phyloP scores from a whole-genome alignment of 2,329 filamentous ascomycete species.

The Trichoderma sp. region DNA sequence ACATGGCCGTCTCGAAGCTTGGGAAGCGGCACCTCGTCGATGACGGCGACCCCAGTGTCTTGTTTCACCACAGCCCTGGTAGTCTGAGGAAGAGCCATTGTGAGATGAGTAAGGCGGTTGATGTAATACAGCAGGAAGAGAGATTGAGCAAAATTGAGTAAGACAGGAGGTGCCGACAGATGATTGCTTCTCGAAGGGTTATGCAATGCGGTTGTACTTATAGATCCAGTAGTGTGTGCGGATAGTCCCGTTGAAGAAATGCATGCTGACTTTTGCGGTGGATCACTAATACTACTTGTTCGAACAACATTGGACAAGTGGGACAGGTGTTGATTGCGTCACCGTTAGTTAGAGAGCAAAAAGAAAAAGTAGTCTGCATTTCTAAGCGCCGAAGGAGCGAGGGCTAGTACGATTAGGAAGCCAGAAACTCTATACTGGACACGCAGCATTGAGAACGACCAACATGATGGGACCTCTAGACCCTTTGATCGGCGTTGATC shows the following conservation, averaged over 20 bases:
- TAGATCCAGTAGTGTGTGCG: not conserved
- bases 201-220: not conserved
- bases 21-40: not conserved
- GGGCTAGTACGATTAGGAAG: not conserved
- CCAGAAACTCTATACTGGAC: not conserved
- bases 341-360: not conserved
- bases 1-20: slow-evolving; percentile 26
- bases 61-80: not conserved
- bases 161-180: not conserved
- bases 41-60: not conserved
- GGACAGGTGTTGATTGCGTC: not conserved
- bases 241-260: not conserved
- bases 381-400: not conserved
- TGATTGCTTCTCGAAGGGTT: not conserved
- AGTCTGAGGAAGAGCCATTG: not conserved
- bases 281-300: not conserved
- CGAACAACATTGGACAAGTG: not conserved
- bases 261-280: not conserved
- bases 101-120: not conserved
- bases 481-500: not conserved
- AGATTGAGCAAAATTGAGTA: not conserved
- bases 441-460: not conserved
- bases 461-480: not conserved
- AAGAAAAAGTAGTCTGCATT: not conserved
- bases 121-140: not conserved